Evolutionary conservation across 2,329 filamentous ascomycete genomes (phyloP).

Genomic region (Sordariomycetes sp.): DNA sequence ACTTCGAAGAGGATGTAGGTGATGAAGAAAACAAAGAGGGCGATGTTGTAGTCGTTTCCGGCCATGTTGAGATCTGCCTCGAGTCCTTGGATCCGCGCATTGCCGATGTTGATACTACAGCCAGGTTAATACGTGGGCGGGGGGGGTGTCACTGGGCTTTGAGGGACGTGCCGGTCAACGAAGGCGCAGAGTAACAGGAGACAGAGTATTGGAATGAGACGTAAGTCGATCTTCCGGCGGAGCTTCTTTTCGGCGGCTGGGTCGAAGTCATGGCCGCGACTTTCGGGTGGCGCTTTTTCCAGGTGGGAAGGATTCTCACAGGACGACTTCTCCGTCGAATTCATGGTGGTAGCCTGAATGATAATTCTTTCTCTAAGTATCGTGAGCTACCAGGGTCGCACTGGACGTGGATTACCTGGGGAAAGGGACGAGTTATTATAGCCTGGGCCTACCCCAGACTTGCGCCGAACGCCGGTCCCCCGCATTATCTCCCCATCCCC

Average conservation of each 20-base stretch:
- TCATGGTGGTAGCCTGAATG: background rate
- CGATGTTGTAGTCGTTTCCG: conserved; percentile 47
- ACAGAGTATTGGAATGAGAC: conserved; percentile 58
- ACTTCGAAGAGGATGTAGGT: conserved; percentile 54
- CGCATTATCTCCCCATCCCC: too few species aligned
- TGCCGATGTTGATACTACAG: conserved; percentile 23
- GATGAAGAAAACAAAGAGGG: conserved; percentile 52
- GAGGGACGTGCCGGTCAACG: conserved; percentile 49
- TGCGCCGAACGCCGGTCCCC: too few species aligned
- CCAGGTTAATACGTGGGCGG: background rate
- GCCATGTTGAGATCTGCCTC: conserved; percentile 37
- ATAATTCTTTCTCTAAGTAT: background rate
- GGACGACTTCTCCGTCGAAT: background rate
- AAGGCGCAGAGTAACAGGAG: conserved; percentile 65
- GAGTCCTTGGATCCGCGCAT: conserved; percentile 43
- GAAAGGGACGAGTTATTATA: too few species aligned
- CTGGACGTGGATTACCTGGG: too few species aligned
- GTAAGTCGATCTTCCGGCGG: conserved; percentile 52
- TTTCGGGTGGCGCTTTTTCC: background rate
- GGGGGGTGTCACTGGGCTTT: background rate
- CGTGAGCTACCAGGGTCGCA: background rate
- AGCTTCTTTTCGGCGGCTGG: conserved; percentile 39
- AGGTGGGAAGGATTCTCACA: background rate
- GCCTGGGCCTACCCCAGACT: too few species aligned
- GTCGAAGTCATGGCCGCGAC: background rate